Evolutionary conservation across 164 flowering plant genomes (phyloP), one percentile per base, ranked within the genome.

Genomic region (Dillenia turbinata): DNA sequence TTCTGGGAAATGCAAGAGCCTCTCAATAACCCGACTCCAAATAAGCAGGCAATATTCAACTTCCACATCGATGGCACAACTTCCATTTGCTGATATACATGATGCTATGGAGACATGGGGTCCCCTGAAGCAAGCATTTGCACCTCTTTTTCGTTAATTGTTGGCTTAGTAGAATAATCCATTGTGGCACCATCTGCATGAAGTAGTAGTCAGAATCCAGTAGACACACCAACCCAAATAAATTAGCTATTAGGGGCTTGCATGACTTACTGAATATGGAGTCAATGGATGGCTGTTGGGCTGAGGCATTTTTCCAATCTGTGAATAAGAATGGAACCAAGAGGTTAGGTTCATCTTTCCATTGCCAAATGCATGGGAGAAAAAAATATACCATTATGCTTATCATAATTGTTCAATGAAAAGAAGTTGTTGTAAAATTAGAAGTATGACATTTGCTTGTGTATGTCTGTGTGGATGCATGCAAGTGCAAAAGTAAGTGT

Each of bases 171-270:
- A 11, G 82, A 58, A 24, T 75, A 78, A 53, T 88, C 83, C 56
- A 77, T 48, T 8, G 48, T 71, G 55, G 84, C 78, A 70, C 79
- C 83, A 77, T 83, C 94, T 88, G 63, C 40, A 8, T 69, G 45
- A 61, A 16, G 13, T 6, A 33, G 40, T 33, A 33, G 6, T 33
- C 40, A 33, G 40, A 4, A 33, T 33, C 40, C 40, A 33, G 40
- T 33, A 4, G 40, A 33, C 40, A 33, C 6, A 33, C 6, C 40
- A 33, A 33, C 40, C 40, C 40, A 33, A 52, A 49, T 17, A 44
- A 47, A 7, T 43, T 40, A 10, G 1, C n/a, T 6, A 3, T 65
- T 52, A 15, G 45, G n/a, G 45, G 6, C 54, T 15, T 54, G 50
- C 63, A 33, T 54, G 26, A 13, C 8, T 69, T 76, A 89, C 87